Evolutionary conservation across 805 yeast genomes (phyloP).

Genomic region (Lipomyces starkeyi): DNA sequence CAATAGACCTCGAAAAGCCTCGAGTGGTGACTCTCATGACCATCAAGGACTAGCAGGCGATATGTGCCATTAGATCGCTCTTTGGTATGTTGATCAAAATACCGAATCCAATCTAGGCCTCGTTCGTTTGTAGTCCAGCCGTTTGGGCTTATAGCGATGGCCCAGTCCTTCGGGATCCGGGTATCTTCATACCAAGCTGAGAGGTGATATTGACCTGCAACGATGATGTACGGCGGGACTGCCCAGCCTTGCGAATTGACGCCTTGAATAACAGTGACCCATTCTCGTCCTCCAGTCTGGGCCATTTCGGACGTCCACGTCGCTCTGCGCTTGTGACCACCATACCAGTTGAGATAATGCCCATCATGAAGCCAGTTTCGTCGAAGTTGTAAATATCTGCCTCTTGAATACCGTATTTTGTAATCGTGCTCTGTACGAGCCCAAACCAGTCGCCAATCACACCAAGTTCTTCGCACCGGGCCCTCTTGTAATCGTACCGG

Average conservation of each 20-base stretch:
- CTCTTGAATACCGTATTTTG: slow-evolving; percentile 7
- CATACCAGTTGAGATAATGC: slow-evolving; percentile 6
- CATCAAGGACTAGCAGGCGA: slow-evolving; percentile 19
- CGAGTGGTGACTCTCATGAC: slow-evolving; percentile 28
- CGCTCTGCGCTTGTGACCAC: slow-evolving; percentile 9
- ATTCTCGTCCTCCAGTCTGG: not conserved
- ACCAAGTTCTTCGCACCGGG: not conserved
- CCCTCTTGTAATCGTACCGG: slow-evolving; percentile 3
- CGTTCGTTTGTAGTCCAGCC: slow-evolving; percentile 17
- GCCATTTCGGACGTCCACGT: not conserved
- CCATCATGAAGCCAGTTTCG: slow-evolving; percentile 3
- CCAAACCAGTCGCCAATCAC: slow-evolving; percentile 3
- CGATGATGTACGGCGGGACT: slow-evolving; percentile 20
- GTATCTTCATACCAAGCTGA: slow-evolving; percentile 12
- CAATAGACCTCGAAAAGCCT: slow-evolving; percentile 9
- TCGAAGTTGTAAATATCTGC: slow-evolving; percentile 9
- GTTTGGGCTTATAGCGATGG: slow-evolving; percentile 5
- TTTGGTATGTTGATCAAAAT: slow-evolving; percentile 14
- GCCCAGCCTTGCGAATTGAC: slow-evolving; percentile 25
- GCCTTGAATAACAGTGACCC: slow-evolving; percentile 2
- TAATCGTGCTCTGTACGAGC: not conserved
- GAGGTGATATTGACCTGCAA: slow-evolving; percentile 12
- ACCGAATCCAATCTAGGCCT: slow-evolving; percentile 12
- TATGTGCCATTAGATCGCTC: slow-evolving; percentile 14
- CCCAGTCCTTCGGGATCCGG: slow-evolving; percentile 13